Conservation (phyloP, 345 rosid genomes). For the Brassica juncea region DNA sequence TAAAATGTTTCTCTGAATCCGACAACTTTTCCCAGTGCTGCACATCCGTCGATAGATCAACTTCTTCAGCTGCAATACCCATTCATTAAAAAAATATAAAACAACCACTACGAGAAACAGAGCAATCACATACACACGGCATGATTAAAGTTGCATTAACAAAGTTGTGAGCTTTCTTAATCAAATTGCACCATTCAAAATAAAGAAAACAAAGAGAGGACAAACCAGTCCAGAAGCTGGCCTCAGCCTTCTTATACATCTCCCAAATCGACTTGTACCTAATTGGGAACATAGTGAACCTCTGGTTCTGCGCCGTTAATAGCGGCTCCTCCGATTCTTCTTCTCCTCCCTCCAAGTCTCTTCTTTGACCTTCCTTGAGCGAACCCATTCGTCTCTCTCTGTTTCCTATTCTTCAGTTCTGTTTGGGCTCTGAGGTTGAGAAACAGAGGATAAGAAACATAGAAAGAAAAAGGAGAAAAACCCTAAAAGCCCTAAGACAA, state of each 20-base stretch:
- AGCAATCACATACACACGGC: neutral
- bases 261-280: constrained; percentile 76
- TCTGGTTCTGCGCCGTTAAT: constrained; percentile 63
- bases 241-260: constrained; percentile 96
- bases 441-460: constrained; percentile 35
- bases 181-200: neutral
- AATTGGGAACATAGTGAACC: constrained; percentile 92
- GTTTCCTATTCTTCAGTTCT: neutral
- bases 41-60: constrained; percentile 81
- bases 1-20: constrained; percentile 72
- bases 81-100: neutral
- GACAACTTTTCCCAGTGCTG: constrained; percentile 73
- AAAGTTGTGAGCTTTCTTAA: neutral
- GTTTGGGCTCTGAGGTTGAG: constrained; percentile 9
- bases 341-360: constrained; percentile 2
- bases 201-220: neutral
- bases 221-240: constrained; percentile 91
- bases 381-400: constrained; percentile 29
- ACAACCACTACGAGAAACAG: constrained; percentile 14
- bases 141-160: neutral
- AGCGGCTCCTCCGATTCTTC: constrained; percentile 57
- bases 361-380: constrained; percentile 14
- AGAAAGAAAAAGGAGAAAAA: neutral
- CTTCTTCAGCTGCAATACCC: constrained; percentile 81
- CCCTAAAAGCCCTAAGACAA: constrained; percentile 18